Evolutionary conservation across 805 yeast genomes (phyloP), one percentile per base, ranked within the genome.

Genomic region (Kuraishia borneana): DNA sequence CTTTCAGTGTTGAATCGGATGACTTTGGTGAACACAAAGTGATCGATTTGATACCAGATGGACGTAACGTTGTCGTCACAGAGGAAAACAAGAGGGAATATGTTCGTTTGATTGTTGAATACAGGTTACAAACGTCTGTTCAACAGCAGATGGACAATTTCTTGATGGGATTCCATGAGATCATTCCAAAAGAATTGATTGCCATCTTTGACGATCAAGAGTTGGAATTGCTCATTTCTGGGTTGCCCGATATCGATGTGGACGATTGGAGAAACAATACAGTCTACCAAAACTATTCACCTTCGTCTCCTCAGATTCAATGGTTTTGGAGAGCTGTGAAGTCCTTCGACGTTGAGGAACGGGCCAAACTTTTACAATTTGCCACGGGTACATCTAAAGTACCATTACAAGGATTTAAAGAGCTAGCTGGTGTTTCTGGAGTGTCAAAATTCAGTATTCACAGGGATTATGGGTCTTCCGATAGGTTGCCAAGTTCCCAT

Each of bases 281-380:
- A 2, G 65, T 61, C 1, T 81, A 92, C 56, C 79, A 72, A 32
- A 89, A 87, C 51, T 92, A 89, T 53, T 71, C 85, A 0, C 68
- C 88, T 1, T 68, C 83, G 2, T 83, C 94, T 2, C 76, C 83
- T 21, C 96, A 88, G 51, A 78, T 92, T 37, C 87, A 81, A 50
- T 89, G 96, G 83, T 92, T 92, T 60, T 92, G 99, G 99, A 68
- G 96, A 51, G 95, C 96, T 1, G 96, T 92, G 10, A 74, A 85
- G 47, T 83, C 96, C 1, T 92, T 92, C 58, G 96, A 85, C 48
- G 72, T 71, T 13, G 98, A 92, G 53, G 96, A 92, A 51, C 68
- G 95, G 32, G 99, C 98, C 6, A 88, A 87, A 51, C 60, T 92
- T 42, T 61, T 92, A 38, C 99, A 92, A 53, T 92, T 92, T 63